Base-by-base conservation (phyloP, 2,329 filamentous ascomycete genomes). In the Macrophomina tecta region DNA sequence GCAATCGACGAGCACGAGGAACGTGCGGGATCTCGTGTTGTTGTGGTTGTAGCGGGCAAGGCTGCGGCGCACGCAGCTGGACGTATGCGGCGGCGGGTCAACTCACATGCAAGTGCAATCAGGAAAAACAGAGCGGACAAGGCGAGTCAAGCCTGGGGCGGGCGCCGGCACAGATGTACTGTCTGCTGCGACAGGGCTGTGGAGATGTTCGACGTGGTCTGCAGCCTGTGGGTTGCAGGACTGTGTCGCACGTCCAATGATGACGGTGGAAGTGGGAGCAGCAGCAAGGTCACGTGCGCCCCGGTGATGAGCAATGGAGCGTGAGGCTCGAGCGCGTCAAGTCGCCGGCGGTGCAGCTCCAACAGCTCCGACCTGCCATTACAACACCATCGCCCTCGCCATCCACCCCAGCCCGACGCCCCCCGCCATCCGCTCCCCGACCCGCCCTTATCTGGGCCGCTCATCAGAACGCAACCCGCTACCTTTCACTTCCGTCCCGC, bases 311-410 rank as follows among this genome's bases (percentile, higher is more conserved):
- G 36, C 36, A 38, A 23, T 23, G 23, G 23, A 38, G 36, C 36
- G 11, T 38, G 36, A 23, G 42, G 38, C 62, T 55, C 51, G 62
- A 46, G 58, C 45, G n/a, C 40, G 48, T 32, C 34, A 6, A 46
- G 23, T 16, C 14, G 48, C 36, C 49, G 51, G 36, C 62, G 62
- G 40, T 42, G 30, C 52, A 55, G 62, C 51, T 56, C 40, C 62
- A 65, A 53, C 52, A 58, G 52, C 63, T 55, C 60, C 60, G 38
- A 38, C 42, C 11, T 9, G 70, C 71, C 69, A 70, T 71, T 65
- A 67, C 65, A 69, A 69, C 72, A 71, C 69, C 73, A 73, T 71
- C 73, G 68, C 70, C 73, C 72, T 73, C 70, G 74, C 76, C 74
- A 76, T 75, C 70, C 56, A 67, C 69, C 49, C 34, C 36, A 36